Conservation (phyloP, 2,329 filamentous ascomycete genomes). For the Lachnellula subtilissima region DNA sequence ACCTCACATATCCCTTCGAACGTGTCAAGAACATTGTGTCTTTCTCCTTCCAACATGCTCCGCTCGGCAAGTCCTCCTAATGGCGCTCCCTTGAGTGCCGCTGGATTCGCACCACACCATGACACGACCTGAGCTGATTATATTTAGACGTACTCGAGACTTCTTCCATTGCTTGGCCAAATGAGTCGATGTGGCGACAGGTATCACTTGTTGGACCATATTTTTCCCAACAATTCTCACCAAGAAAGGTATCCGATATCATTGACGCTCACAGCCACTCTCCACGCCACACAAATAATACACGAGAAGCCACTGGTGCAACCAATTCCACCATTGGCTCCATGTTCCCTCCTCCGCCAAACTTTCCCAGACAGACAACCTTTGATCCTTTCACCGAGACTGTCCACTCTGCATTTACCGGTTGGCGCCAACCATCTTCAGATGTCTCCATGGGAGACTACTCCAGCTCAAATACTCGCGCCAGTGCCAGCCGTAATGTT, state of each 20-base stretch:
- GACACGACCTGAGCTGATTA: neutral
- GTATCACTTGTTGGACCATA: slow-evolving; percentile 36
- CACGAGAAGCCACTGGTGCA: slow-evolving; percentile 11
- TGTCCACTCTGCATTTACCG: slow-evolving; percentile 14
- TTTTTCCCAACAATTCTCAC: slow-evolving; percentile 20
- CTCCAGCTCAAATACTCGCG: slow-evolving; percentile 22
- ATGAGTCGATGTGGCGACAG: slow-evolving; percentile 61
- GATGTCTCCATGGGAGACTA: slow-evolving; percentile 47
- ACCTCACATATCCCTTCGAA: slow-evolving; percentile 50
- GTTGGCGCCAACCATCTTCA: slow-evolving; percentile 34
- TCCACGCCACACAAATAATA: slow-evolving; percentile 39
- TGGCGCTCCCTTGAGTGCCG: neutral
- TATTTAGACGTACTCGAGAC: slow-evolving; percentile 64
- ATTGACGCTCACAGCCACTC: slow-evolving; percentile 60
- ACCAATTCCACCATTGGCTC: slow-evolving; percentile 29
- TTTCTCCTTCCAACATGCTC: slow-evolving; percentile 84
- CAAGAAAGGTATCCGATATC: slow-evolving; percentile 39
- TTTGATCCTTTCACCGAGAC: slow-evolving; percentile 40
- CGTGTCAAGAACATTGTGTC: slow-evolving; percentile 66
- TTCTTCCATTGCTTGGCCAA: slow-evolving; percentile 76
- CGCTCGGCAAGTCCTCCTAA: slow-evolving; percentile 52
- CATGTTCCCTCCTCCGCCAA: slow-evolving; percentile 16
- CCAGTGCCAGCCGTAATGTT: slow-evolving; percentile 33
- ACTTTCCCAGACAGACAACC: slow-evolving; percentile 29
- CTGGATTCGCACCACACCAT: neutral